Evolutionary conservation across 805 yeast species (phyloP), one percentile per base, ranked within the genome.

Genomic region (Nakazawaea populi): DNA sequence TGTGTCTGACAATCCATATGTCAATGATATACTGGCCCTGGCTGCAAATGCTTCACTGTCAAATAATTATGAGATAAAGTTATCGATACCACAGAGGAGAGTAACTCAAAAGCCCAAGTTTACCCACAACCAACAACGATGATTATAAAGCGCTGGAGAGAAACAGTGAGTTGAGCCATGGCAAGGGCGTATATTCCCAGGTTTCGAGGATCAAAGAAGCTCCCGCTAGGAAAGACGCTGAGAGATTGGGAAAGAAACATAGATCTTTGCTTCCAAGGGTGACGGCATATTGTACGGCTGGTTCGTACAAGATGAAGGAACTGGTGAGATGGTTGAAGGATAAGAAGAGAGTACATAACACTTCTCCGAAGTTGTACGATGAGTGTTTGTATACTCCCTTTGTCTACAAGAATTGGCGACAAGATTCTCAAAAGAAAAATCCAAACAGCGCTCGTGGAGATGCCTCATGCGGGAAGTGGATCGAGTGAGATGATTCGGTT

Each of bases 311-410:
- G 56, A 88, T 94, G 96, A 80, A 86, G 58, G 97, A 90, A 46
- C 71, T 94, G 40, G 74, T 86, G 45, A 73, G 92, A 60, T 92
- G 96, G 91, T 69, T 94, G 48, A 83, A 85, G 60, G 94, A 89
- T 46, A 76, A 89, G 27, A 87, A 82, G 62, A 71, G 87, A 54
- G 71, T 77, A 1, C 87, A 85, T 60, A 85, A 89, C 37, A 83
- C 94, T 0, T 82, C 82, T 57, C 97, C 98, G 1, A 88, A 87
- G 58, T 68, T 90, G 51, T 89, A 92, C 69, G 98, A 94, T 63
- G 99, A 94, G 66, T 94, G 98, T 63, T 72, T 94, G 7, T 94
- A 91, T 63, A 89, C 97, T 0, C 96, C 97, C 0, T 92, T 90
- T 65, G 82, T 80, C 2, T 86, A 84, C 60, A 86, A 83, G 55